A percentile compares a stretch with the other conserved stretches of the same genome.
These are phyloP conservation scores for Globisporangium apiculatum DNA, from an alignment of 352 stramenopile species.

Conservation along the genomic window DNA sequence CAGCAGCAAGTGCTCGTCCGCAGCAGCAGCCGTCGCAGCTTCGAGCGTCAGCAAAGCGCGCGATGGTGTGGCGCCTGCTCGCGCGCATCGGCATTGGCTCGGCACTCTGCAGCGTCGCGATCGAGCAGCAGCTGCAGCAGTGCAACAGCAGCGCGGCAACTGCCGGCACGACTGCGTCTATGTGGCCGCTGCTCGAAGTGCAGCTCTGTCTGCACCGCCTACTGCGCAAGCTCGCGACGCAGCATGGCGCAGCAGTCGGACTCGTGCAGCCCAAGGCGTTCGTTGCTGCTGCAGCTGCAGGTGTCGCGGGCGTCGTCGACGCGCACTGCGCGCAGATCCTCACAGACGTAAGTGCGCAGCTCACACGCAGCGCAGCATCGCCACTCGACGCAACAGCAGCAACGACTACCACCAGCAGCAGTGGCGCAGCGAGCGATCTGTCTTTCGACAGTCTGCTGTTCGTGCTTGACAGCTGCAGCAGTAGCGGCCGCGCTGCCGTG, in stretches of 20 bases:
- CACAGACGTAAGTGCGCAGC: slow-evolving; percentile 2
- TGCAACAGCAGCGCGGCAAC: not conserved
- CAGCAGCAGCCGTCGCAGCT: no score
- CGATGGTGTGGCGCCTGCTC: slow-evolving; percentile 32
- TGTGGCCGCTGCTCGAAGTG: slow-evolving; percentile 50
- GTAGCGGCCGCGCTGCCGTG: slow-evolving; percentile 1
- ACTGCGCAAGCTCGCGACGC: slow-evolving; percentile 25
- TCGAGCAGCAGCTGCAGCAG: slow-evolving; percentile 22
- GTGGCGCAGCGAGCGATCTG: slow-evolving; percentile 8
- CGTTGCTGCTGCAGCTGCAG: slow-evolving; percentile 19
- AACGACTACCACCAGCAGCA: no score
- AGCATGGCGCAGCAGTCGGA: slow-evolving; percentile 15
- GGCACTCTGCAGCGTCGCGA: slow-evolving; percentile 35
- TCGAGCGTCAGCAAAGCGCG: not conserved
- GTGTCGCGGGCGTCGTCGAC: slow-evolving; percentile 32
- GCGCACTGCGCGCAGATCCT: slow-evolving; percentile 7
- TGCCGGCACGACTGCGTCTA: slow-evolving; percentile 7
- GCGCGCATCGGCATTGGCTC: slow-evolving; percentile 41
- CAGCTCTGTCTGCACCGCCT: slow-evolving; percentile 49
- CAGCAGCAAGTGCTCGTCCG: no score
- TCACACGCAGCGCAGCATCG: not conserved
- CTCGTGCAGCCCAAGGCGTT: slow-evolving; percentile 32
- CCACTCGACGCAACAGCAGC: not conserved
- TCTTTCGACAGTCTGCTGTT: slow-evolving; percentile 37
- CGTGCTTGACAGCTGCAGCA: slow-evolving; percentile 29